phyloP scores from a whole-genome alignment of 2,329 filamentous ascomycete genomes.

The Nigrospora osmanthi region DNA sequence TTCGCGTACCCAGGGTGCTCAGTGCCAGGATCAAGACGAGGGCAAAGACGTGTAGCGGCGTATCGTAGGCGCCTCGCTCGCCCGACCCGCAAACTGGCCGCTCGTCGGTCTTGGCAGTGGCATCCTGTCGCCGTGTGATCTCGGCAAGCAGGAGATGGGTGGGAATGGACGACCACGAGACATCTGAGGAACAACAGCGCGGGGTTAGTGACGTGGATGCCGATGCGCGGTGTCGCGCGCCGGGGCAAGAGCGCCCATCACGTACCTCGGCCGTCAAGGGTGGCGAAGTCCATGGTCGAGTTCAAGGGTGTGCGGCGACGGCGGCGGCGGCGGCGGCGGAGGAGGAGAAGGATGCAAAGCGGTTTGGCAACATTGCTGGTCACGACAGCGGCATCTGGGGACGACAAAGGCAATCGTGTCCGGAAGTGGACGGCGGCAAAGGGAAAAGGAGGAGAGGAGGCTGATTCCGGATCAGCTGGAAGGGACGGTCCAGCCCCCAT shows the following conservation, averaged over 20 bases:
- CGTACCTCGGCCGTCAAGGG: not conserved
- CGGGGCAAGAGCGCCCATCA: not conserved
- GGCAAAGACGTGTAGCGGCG: slow-evolving; percentile 58
- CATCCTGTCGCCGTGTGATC: slow-evolving; percentile 36
- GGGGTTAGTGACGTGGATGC: not conserved
- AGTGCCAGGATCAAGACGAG: slow-evolving; percentile 57
- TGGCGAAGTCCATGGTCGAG: not conserved
- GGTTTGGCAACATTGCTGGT: no score
- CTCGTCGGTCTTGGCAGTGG: slow-evolving; percentile 21
- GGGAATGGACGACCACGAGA: slow-evolving; percentile 38
- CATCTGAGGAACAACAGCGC: not conserved
- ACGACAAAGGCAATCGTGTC: no score
- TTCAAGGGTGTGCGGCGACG: not conserved
- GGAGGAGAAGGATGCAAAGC: no score
- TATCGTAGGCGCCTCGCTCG: slow-evolving; percentile 53
- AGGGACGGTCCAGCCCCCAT: no score
- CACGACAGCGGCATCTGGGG: no score
- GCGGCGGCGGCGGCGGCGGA: no score
- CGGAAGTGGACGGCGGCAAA: no score
- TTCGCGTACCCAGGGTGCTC: slow-evolving; percentile 45
- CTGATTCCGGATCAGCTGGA: no score
- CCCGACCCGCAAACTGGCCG: slow-evolving; percentile 46
- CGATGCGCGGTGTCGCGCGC: not conserved
- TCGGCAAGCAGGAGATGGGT: slow-evolving; percentile 45
- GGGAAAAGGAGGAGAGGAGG: no score